Evolutionary conservation across 2,329 filamentous ascomycete genomes (phyloP).

Genomic region (Botrytis deweyae): DNA sequence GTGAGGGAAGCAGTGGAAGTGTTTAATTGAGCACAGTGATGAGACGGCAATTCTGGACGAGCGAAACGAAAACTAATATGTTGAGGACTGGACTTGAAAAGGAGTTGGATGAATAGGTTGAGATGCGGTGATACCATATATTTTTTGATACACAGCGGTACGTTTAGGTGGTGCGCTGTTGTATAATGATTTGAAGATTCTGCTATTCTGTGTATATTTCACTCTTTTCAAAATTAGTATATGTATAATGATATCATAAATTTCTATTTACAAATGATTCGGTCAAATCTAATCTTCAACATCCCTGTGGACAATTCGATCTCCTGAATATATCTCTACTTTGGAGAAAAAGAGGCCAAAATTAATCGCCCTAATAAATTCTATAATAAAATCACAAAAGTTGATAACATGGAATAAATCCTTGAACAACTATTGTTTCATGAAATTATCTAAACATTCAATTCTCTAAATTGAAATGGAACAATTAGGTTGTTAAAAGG

Average conservation of each 20-base stretch:
- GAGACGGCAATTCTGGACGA: neutral
- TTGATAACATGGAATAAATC: too few relatives aligned
- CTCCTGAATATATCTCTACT: too few relatives aligned
- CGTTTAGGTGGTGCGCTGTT: neutral
- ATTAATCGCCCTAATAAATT: too few relatives aligned
- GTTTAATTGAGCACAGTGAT: neutral
- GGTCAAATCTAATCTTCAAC: too few relatives aligned
- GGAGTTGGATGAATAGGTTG: neutral
- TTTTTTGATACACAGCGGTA: neutral
- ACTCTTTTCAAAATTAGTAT: neutral
- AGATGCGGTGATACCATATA: neutral
- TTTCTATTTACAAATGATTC: neutral
- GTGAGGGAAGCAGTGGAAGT: slow-evolving; percentile 11
- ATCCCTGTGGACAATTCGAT: too few relatives aligned
- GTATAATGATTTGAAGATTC: neutral
- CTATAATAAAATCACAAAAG: too few relatives aligned
- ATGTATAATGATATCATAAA: neutral
- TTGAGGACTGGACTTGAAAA: neutral
- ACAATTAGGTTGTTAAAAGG: too few relatives aligned
- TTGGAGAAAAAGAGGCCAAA: too few relatives aligned
- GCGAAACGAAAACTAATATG: neutral
- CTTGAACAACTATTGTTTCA: too few relatives aligned
- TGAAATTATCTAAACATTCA: too few relatives aligned
- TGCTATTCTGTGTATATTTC: neutral
- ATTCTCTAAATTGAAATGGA: too few relatives aligned